Evolutionary conservation across 2,329 filamentous ascomycete genomes (phyloP), one percentile per base, ranked within the genome.

Genomic region (Penicillium sp.): DNA sequence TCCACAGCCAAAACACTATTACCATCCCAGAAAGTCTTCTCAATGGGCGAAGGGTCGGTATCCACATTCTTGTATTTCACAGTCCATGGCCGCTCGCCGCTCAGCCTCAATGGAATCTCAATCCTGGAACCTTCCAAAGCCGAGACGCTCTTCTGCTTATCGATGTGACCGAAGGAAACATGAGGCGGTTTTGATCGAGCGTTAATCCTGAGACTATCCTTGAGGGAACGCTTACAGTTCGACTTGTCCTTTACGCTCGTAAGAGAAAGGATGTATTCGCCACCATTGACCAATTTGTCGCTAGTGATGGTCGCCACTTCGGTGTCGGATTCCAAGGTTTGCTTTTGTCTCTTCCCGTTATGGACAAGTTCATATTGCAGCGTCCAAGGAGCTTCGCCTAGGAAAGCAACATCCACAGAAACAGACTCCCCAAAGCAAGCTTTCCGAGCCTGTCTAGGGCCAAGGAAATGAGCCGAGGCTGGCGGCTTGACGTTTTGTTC

Each of bases 401-500:
- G 79, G 39, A 97, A 81, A 47, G 80, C 74, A 36, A 96, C 84
- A 51, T 90, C 84, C 26, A 94, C 84, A 29, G 86, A 82, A 6
- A 92, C 84, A 18, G 86, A 80, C 51, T 95, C 87, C 54, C 94
- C 90, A 50, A 97, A 87, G 67, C 94, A 99, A 45, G 88, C 85
- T 62, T 83, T 85, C 54, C 74, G 75, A 34, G 78, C 76, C 18
- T 79, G 76, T 7, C 78, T 76, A 24, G 80, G 75, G 41, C 82
- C 79, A 50, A 91, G 79, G 56, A 86, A 84, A 29, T 76, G 74
- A 23, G 93, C 93, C 9, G 88, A 89, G 6, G 94, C 93, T 4
- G 92, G 89, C 9, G 94, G 94, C 71, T 95, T 96, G 61, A 99
- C 93, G 64, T 90, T 86, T 71, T 97, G 93, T 71, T 95, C 87